Percentiles rank a stretch among this genome's conserved stretches.
These are phyloP conservation scores for Lactifluus hygrophoroides DNA, from an alignment of 768 basidiomycete genomes.

Conservation along the genomic window DNA sequence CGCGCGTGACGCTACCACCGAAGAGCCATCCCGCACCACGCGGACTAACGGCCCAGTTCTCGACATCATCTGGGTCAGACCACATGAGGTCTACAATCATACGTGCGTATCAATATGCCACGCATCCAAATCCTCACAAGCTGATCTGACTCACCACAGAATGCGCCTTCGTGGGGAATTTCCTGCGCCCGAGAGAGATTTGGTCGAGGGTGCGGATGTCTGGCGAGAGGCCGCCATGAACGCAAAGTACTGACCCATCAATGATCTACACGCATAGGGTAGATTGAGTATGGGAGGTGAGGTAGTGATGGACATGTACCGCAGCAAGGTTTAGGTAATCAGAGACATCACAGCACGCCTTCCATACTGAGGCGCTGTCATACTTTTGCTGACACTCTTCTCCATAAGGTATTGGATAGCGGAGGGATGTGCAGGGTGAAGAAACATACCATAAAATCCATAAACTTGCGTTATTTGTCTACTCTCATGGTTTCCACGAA, in stretches of 20 bases:
- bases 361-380: constrained; percentile 92
- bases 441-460: constrained; percentile 83
- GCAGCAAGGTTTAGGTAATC: constrained; percentile 94
- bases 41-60: constrained; percentile 95
- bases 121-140: neutral
- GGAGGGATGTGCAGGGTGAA: neutral
- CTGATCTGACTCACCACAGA: constrained; percentile 56
- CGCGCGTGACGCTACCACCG: constrained; percentile 74
- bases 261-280: constrained; percentile 57
- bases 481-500: constrained; percentile 95
- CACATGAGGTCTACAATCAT: constrained; percentile 79
- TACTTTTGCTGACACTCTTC: constrained; percentile 99
- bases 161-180: constrained; percentile 97
- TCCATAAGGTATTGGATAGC: constrained; percentile 25
- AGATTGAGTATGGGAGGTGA: neutral
- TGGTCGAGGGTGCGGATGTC: constrained; percentile 94
- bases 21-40: constrained; percentile 96
- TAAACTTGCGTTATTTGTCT: constrained; percentile 98
- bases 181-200: constrained; percentile 94
- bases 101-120: neutral
- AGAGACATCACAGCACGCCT: constrained; percentile 93
- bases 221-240: constrained; percentile 93
- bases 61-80: constrained; percentile 93
- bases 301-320: constrained; percentile 36
- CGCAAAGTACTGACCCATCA: constrained; percentile 85